Percentiles rank a stretch among this genome's conserved stretches.
These are phyloP conservation scores for Myriosclerotinia duriaeana DNA, from an alignment of 2,329 filamentous ascomycete species.

Conservation along the genomic window DNA sequence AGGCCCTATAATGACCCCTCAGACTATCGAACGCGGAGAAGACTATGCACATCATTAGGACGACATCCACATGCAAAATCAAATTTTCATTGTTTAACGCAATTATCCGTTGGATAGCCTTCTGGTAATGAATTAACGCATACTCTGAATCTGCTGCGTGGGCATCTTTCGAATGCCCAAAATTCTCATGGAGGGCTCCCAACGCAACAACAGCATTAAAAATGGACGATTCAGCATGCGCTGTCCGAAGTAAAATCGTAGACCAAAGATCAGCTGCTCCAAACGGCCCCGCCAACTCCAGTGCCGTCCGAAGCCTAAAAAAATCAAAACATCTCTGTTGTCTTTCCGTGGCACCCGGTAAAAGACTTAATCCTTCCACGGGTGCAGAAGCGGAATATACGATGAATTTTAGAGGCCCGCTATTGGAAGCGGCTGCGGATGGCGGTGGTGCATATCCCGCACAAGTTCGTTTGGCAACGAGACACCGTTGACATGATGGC, in stretches of 20 bases:
- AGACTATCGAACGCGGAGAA: slow-evolving; percentile 13
- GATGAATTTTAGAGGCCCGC: background rate
- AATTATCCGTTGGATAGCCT: slow-evolving; percentile 15
- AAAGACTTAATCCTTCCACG: slow-evolving; percentile 4
- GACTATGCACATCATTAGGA: slow-evolving; percentile 16
- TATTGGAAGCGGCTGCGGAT: background rate
- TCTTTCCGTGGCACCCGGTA: slow-evolving; percentile 23
- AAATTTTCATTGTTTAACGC: background rate
- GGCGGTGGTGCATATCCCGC: slow-evolving; percentile 29
- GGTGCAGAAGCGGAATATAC: slow-evolving; percentile 7
- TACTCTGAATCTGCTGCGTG: slow-evolving; percentile 3
- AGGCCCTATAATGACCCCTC: background rate
- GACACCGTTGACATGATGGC: slow-evolving; percentile 31
- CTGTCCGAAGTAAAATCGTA: slow-evolving; percentile 26
- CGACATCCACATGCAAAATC: slow-evolving; percentile 2
- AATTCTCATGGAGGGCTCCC: slow-evolving; percentile 27
- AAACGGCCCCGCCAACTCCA: slow-evolving; percentile 19
- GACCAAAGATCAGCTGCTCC: slow-evolving; percentile 29
- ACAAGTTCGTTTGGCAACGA: slow-evolving; percentile 29
- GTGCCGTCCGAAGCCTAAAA: slow-evolving; percentile 26
- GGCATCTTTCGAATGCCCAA: background rate
- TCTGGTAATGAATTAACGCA: slow-evolving; percentile 13
- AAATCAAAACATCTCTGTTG: slow-evolving; percentile 27
- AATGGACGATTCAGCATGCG: slow-evolving; percentile 28
- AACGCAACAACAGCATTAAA: slow-evolving; percentile 29